Evolutionary conservation across 208 protist genomes (phyloP), one percentile per base, ranked within the genome.

Genomic region (Trypanosoma grayi): DNA sequence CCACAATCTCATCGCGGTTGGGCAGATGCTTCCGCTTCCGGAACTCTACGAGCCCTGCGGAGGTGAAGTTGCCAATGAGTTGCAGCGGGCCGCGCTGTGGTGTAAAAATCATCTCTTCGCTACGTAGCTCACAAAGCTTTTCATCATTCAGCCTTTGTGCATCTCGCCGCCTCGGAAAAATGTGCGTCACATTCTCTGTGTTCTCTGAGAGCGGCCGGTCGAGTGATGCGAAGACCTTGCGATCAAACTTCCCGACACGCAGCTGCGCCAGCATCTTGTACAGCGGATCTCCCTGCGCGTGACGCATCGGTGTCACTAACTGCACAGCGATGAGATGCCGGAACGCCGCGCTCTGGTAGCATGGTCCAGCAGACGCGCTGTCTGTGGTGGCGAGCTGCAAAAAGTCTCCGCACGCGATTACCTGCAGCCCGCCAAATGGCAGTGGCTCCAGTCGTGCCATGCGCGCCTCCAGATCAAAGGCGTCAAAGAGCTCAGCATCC

Each of bases 361-460:
- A 72, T 2, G 83, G 86, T 25, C 76, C 64, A 10, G 67, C 46
- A 4, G 77, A 60, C 14, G 22, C 13, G 11, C 22, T 53, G 33
- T 56, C 63, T 3, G 67, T 55, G 20, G 58, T 80, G 3, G 83
- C 81, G 6, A 97, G 83, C 80, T 97, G 92, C 50, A 97, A 46
- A 69, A 98, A 97, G 66, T 98, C 94, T 2, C 94, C 94, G 60
- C 88, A 96, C 2, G 84, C 60, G 52, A 98, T 90, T 13, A 97
- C 66, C 48, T 98, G 94, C 6, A 97, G 74, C 16, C 94, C 94
- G 22, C 94, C 94, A 56, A 98, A 97, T 24, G 89, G 81, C 9
- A 30, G 47, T 43, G 64, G 52, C 43, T 60, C 47, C 58, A 90
- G 60, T 27, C 90, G 90, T 16, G 89, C 87, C 27, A 87, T 66